Base-by-base conservation (phyloP, 148 eudicot genomes). In the Selenicereus undatus region DNA sequence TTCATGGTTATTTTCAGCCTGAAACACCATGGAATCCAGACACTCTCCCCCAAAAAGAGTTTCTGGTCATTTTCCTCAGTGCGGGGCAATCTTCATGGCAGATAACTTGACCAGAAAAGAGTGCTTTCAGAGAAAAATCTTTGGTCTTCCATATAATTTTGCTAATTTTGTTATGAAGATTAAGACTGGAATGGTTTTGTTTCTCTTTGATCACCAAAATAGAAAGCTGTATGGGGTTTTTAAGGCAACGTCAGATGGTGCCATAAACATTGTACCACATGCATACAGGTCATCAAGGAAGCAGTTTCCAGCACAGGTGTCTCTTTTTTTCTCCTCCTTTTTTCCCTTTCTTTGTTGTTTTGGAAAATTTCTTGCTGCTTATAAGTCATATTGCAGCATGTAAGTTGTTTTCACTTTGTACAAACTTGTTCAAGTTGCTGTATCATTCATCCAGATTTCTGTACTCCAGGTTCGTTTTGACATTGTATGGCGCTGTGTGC, bases 61-160 rank as follows among this genome's bases (percentile, higher is more conserved):
- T 51, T 62, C 76, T 43, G 94, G 90, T 60, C 78, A 76, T 22
- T 42, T 86, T 72, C 93, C 97, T 16, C 79, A 87, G 60, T 81
- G 52, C 76, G 97, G 97, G 80, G 94, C 94, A 52, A 90, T 93
- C 79, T 89, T 93, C 82, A 89, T 93, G 91, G 85, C 92, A 60
- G 91, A 81, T 77, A 35, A 42, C 36, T 77, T 79, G 10, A 90
- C 91, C n/a, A 88, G 86, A 82, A 75, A 83, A 74, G 90, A 88
- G 80, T 91, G 92, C 81, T 81, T 91, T 50, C 79, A 60, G 51
- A 85, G 86, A 69, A 83, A 85, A 73, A 62, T 89, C 77, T 90
- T 93, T 74, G 94, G 89, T 39, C 89, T 93, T 71, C 97, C 94
- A 66, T 78, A 74, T 71, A 52, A 83, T 22, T 65, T 35, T 65